Evolutionary conservation across 352 stramenopile genomes (phyloP), one percentile per base, ranked within the genome.

Genomic region (Phytophthora tubulina): DNA sequence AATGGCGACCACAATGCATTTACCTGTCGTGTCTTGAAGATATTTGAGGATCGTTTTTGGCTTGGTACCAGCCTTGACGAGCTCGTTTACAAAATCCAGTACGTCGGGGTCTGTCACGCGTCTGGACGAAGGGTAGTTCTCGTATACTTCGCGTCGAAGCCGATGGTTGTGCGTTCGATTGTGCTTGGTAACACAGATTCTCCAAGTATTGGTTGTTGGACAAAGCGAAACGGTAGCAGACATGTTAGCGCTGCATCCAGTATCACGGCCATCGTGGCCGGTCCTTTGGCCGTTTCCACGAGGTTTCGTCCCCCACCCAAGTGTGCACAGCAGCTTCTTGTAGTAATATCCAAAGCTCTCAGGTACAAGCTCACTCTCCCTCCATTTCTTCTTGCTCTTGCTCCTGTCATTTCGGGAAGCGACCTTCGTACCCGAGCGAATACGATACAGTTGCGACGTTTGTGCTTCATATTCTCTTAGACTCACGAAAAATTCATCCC

Each of bases 11-110:
- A 0, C 49, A 55, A 13, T 35, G 3, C 13, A 0, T 6, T 55
- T 50, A 56, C 57, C 46, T 46, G 57, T 50, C 17, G 57, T 56
- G 1, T 65, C 57, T 13, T 65, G 31, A 6, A 57, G 33, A 32
- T 65, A 65, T 21, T 65, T 48, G 7, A 65, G 35, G 32, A 65
- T 64, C n/a, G 50, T 56, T 13, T 55, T 64, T 1, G 42, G 57
- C 13, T 64, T 50, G 2, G 14, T 14, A 6, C 15, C 33, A 7
- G 15, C 57, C 21, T 65, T 32, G 17, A 57, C 13, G 8, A 57
- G 44, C 45, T 65, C 57, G 21, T 63, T 44, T n/a, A 64, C 56
- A 10, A 64, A 21, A 38, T 31, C n/a, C n/a, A 64, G 45, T 10
- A 54, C 33, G 13, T 39, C 11, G n/a, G 56, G 56, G 17, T 55